These are phyloP conservation scores for Paulownia fortunei DNA, from an alignment of 257 asterid genomes.

Conservation along the genomic window DNA sequence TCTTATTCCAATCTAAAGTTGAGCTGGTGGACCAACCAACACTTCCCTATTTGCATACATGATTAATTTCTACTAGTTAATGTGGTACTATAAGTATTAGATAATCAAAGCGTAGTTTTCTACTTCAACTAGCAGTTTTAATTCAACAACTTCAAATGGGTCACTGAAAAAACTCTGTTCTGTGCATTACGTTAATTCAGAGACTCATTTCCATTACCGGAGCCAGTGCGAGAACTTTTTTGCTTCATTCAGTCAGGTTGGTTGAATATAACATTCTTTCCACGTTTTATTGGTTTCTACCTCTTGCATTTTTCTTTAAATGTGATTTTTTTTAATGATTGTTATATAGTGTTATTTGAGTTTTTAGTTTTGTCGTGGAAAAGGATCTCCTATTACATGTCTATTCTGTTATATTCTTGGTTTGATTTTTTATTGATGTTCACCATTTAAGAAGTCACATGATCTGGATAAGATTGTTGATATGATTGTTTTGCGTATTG, in stretches of 20 bases:
- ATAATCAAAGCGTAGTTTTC: not conserved
- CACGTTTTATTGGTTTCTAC: no score
- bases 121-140: not conserved
- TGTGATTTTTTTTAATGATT: not conserved
- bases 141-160: constrained; percentile 31
- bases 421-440: not conserved
- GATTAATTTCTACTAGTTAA: no score
- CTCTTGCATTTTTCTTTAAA: not conserved
- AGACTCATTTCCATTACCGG: not conserved
- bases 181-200: constrained; percentile 19
- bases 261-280: constrained; percentile 10
- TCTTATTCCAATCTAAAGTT: no score
- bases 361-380: not conserved
- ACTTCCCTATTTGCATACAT: no score
- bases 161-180: constrained; percentile 33
- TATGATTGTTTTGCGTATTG: constrained; percentile 34
- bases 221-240: not conserved
- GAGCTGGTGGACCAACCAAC: no score
- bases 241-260: constrained; percentile 49
- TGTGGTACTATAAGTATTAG: no score
- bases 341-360: not conserved
- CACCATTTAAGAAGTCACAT: not conserved
- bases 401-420: not conserved
- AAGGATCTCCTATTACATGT: not conserved
- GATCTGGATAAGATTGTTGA: constrained; percentile 26